Percentiles rank a stretch among this genome's conserved stretches.
Conservation (phyloP, 176 grass and related monocot genomes). For the Saccharum spontaneum region DNA sequence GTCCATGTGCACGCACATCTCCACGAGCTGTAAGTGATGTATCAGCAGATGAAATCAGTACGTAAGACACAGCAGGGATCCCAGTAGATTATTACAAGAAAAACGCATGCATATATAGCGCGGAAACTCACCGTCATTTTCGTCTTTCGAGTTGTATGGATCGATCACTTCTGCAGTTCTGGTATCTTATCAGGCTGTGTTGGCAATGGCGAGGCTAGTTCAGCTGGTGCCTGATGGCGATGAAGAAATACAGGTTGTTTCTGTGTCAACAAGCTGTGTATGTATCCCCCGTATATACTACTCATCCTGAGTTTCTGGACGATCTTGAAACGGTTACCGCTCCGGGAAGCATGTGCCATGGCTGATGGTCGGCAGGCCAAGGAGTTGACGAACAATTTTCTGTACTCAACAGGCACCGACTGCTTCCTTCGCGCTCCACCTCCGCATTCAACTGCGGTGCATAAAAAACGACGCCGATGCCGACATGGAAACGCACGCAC, state of each 20-base stretch:
- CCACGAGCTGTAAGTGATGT: constrained; percentile 55
- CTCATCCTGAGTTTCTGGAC: not conserved
- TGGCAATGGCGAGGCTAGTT: not conserved
- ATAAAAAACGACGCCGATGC: not conserved
- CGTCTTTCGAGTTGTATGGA: not conserved
- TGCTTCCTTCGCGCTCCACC: constrained; percentile 14
- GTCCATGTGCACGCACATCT: constrained; percentile 94
- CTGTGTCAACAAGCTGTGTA: not conserved
- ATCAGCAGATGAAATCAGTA: not conserved
- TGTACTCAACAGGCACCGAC: constrained; percentile 20
- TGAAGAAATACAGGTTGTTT: not conserved
- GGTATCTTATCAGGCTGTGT: not conserved
- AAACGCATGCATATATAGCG: not conserved
- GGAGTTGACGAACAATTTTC: not conserved
- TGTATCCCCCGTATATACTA: constrained; percentile 23
- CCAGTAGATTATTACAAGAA: not conserved
- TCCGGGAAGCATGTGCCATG: constrained; percentile 17
- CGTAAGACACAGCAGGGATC: not conserved
- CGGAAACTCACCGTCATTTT: constrained; percentile 31
- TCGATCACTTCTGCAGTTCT: not conserved
- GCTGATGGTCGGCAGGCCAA: not conserved
- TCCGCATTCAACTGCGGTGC: not conserved
- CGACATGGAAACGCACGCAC: not conserved
- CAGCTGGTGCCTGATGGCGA: not conserved
- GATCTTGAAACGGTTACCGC: constrained; percentile 6